Base-by-base conservation (phyloP, 106 monocot species). In the Dendrobium chrysotoxum region DNA sequence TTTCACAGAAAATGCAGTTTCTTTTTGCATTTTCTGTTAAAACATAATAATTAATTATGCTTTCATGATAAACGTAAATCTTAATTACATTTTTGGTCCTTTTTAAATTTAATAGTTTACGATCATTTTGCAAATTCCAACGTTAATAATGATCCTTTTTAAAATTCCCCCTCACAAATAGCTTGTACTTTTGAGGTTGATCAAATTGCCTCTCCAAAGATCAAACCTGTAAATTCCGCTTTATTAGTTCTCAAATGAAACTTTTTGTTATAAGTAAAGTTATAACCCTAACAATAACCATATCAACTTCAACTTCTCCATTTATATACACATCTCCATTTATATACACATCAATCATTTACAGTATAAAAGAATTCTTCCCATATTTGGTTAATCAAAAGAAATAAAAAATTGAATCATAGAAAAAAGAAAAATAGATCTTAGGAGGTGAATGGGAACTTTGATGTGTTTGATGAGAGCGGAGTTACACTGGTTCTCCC, bases 121-220 rank as follows among this genome's bases (percentile, higher is more conserved):
- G n/a, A n/a, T n/a, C n/a, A n/a, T n/a, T n/a, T n/a, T n/a, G n/a
- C n/a, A n/a, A n/a, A n/a, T n/a, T n/a, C n/a, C n/a, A n/a, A n/a
- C n/a, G n/a, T n/a, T n/a, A n/a, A n/a, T n/a, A n/a, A n/a, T n/a
- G n/a, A n/a, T n/a, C n/a, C n/a, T n/a, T n/a, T n/a, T n/a, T n/a
- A n/a, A n/a, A n/a, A n/a, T n/a, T n/a, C n/a, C n/a, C n/a, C n/a
- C n/a, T n/a, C n/a, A n/a, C n/a, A n/a, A n/a, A n/a, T n/a, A n/a
- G 86, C 73, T 89, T 89, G 86, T 89, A 89, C 84, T 81, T 81
- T 80, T 84, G 84, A 18, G 89, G 89, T 74, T 89, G 84, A 42
- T 86, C 83, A 81, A 89, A 89, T 79, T 84, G 54, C 81, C 89
- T 75, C 79, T 86, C 89, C 81, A 89, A 30, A 23, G 89, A 81